Evolutionary conservation across 2,329 filamentous ascomycete genomes (phyloP).

Genomic region (Podosphaera xanthii): DNA sequence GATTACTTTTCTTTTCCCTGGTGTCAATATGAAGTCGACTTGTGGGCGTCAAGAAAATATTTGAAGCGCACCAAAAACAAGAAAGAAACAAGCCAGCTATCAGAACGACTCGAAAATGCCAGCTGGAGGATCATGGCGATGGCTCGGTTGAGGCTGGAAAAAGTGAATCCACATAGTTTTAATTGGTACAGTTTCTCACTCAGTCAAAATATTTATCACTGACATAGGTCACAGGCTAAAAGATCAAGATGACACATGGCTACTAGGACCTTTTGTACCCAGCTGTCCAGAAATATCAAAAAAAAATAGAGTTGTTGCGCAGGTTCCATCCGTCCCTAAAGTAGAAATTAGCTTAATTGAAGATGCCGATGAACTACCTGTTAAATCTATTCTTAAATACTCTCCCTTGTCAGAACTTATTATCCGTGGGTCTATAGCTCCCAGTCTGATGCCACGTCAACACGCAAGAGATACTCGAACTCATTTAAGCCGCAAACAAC

Average conservation of each 20-base stretch:
- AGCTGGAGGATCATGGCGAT: constrained; percentile 97
- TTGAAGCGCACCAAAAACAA: constrained; percentile 59
- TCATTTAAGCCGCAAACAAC: not conserved
- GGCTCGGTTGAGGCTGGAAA: constrained; percentile 64
- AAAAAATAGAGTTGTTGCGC: too few relatives aligned
- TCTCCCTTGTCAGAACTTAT: constrained; percentile 4
- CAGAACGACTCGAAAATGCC: constrained; percentile 67
- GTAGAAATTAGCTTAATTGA: too few relatives aligned
- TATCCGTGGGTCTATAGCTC: constrained; percentile 3
- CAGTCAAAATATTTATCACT: not conserved
- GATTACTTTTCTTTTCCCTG: constrained; percentile 94
- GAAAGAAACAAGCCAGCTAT: constrained; percentile 42
- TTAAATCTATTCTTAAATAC: constrained; percentile 5
- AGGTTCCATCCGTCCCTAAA: too few relatives aligned
- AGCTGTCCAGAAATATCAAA: not conserved
- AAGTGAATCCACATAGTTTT: constrained; percentile 71
- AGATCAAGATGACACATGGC: constrained; percentile 6
- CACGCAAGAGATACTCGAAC: not conserved
- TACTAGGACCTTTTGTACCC: constrained; percentile 5
- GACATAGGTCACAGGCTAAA: constrained; percentile 4
- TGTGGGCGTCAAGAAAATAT: constrained; percentile 93
- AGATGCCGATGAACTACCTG: not conserved
- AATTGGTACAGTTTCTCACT: constrained; percentile 49
- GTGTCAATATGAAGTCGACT: constrained; percentile 65
- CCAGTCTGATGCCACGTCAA: not conserved